phyloP scores from a whole-genome alignment of 208 protist species.

The Wallacemonas rigidus region DNA sequence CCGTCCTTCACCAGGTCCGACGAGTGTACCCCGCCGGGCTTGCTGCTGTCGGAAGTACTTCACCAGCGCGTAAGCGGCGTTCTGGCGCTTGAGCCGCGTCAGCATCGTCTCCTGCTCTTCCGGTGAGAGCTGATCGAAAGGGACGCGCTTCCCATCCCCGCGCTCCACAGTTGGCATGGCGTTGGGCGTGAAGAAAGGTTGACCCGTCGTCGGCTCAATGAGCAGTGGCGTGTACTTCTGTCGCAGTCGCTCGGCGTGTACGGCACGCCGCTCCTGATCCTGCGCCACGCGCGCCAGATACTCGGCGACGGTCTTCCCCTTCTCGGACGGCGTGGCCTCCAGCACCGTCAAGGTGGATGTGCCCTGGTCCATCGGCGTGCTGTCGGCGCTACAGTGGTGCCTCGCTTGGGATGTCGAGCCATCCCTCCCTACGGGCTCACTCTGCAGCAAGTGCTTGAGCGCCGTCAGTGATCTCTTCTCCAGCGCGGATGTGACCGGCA shows the following conservation, averaged over 20 bases:
- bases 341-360: conserved; percentile 14
- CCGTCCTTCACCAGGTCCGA: conserved; percentile 14
- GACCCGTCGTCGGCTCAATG: conserved; percentile 35
- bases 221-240: conserved; percentile 31
- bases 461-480: conserved; percentile 28
- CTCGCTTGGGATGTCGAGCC: not conserved
- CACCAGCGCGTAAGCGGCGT: conserved; percentile 42
- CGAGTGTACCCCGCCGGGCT: conserved; percentile 9
- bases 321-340: conserved; percentile 6
- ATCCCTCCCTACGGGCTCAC: not conserved
- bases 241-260: conserved; percentile 28
- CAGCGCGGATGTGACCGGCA: conserved; percentile 29
- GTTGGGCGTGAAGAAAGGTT: conserved; percentile 67
- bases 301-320: conserved; percentile 19
- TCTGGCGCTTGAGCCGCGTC: conserved; percentile 28
- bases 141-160: conserved; percentile 39
- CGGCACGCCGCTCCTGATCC: conserved; percentile 40
- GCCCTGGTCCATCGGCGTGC: not conserved
- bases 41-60: conserved; percentile 26
- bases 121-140: conserved; percentile 40
- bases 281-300: conserved; percentile 41
- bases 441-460: conserved; percentile 23
- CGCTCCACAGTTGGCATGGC: conserved; percentile 54
- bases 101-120: conserved; percentile 41
- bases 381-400: too few relatives aligned